Evolutionary conservation across 2,329 filamentous ascomycete species (phyloP).

Genomic region (Botrytis byssoidea): DNA sequence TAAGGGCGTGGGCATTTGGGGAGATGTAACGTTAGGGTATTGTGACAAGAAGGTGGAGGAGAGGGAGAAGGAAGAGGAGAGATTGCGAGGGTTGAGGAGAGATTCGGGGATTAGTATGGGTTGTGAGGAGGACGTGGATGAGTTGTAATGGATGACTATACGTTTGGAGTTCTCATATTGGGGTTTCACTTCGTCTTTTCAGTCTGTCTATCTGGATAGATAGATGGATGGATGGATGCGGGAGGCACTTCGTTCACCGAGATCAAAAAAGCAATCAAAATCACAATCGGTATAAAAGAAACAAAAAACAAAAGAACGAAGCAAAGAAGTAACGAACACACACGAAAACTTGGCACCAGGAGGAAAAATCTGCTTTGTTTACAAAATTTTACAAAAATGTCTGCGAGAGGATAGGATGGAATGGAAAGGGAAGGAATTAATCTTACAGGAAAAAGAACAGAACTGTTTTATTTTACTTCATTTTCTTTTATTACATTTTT

Average conservation of each 20-base stretch:
- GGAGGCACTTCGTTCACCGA: neutral
- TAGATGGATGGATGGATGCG: neutral
- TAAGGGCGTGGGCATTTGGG: constrained; percentile 47
- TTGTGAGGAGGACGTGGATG: neutral
- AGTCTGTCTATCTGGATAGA: neutral
- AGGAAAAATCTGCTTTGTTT: neutral
- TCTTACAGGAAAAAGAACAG: neutral
- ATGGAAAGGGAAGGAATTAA: neutral
- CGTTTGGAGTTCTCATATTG: neutral
- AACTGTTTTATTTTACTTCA: neutral
- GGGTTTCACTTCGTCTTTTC: neutral
- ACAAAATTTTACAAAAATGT: neutral
- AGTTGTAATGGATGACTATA: neutral
- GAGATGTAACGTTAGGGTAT: constrained; percentile 24
- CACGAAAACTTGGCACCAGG: neutral
- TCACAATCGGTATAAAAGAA: no score
- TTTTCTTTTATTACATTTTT: no score
- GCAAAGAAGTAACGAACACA: neutral
- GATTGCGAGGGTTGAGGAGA: neutral
- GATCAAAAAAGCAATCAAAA: no score
- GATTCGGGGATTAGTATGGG: neutral
- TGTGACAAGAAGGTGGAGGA: constrained; percentile 23
- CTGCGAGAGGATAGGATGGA: no score
- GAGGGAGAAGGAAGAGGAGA: neutral
- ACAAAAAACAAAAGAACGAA: neutral